These are phyloP conservation scores for Actinomortierella wolfii DNA, from an alignment of 371 early-diverging fungal species.

Conservation along the genomic window DNA sequence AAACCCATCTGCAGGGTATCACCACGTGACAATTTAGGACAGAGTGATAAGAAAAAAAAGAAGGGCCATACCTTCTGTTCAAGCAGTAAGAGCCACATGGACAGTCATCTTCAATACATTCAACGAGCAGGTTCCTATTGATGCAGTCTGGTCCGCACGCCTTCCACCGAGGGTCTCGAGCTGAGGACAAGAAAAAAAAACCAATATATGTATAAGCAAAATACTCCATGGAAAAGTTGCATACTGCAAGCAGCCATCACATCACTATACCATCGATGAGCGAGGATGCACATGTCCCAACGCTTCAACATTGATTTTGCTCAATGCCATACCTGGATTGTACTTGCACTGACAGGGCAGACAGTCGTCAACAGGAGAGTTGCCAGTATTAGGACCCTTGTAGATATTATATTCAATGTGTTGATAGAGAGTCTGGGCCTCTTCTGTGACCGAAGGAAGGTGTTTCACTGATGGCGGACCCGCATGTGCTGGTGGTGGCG, in stretches of 20 bases:
- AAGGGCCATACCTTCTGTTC: conserved; percentile 74
- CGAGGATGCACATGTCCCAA: conserved; percentile 31
- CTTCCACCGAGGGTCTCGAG: conserved; percentile 45
- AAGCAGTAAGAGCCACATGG: conserved; percentile 87
- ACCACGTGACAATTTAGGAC: not conserved
- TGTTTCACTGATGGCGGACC: conserved; percentile 43
- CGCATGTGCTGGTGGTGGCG: conserved; percentile 41
- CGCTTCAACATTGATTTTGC: conserved; percentile 4
- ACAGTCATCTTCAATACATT: conserved; percentile 90
- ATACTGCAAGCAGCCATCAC: conserved; percentile 19
- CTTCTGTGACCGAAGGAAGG: conserved; percentile 32
- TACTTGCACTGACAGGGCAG: conserved; percentile 85
- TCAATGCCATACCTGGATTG: conserved; percentile 55
- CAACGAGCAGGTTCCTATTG: conserved; percentile 91
- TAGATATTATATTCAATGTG: conserved; percentile 72
- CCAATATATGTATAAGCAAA: not conserved
- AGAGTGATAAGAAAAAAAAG: not conserved
- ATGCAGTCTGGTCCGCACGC: conserved; percentile 96
- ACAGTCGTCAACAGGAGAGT: conserved; percentile 71
- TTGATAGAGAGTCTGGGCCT: conserved; percentile 60
- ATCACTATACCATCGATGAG: not conserved
- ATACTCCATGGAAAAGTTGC: not conserved
- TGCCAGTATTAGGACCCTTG: conserved; percentile 70
- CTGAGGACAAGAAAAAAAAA: not conserved
- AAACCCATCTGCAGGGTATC: conserved; percentile 2